Evolutionary conservation across 495 filamentous ascomycete species (phyloP).

Genomic region (Peziza echinospora): DNA sequence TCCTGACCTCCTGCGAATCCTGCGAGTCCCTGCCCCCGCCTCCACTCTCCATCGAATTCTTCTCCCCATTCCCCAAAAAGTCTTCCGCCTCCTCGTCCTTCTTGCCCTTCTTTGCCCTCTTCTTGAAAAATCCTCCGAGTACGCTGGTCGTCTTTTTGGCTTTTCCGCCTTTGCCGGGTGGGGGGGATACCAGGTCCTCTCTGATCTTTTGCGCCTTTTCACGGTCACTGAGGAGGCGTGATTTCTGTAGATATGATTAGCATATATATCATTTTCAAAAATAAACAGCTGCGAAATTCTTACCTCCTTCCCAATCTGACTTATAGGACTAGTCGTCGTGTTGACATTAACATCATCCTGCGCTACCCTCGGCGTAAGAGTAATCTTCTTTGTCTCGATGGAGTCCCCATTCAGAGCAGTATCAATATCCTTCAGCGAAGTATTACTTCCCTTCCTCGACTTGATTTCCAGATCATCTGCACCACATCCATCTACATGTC

Average conservation of each 20-base stretch:
- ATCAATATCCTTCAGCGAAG: conserved; percentile 46
- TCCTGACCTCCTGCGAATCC: conserved; percentile 14
- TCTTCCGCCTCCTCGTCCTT: conserved; percentile 44
- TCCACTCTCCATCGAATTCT: conserved; percentile 26
- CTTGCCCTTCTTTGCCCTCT: conserved; percentile 61
- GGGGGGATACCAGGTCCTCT: conserved; percentile 13
- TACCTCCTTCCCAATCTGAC: background rate
- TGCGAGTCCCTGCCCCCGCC: conserved; percentile 28
- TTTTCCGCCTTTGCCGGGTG: conserved; percentile 46
- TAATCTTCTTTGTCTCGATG: conserved; percentile 87
- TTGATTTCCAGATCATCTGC: too few species aligned
- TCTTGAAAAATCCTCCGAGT: conserved; percentile 89
- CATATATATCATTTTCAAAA: background rate
- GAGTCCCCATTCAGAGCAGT: background rate
- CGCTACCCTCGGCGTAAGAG: conserved; percentile 81
- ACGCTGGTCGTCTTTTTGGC: conserved; percentile 88
- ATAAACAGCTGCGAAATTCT: background rate
- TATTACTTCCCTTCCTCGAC: conserved; percentile 28
- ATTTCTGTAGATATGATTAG: background rate
- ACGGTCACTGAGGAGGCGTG: background rate
- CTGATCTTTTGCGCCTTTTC: conserved; percentile 1
- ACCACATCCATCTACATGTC: too few species aligned
- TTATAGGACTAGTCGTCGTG: background rate
- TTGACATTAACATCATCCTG: conserved; percentile 36
- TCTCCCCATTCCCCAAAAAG: conserved; percentile 27